Evolutionary conservation across 176 grass and related monocot species (phyloP), one percentile per base, ranked within the genome.

Genomic region (Phoenix roebelenii): DNA sequence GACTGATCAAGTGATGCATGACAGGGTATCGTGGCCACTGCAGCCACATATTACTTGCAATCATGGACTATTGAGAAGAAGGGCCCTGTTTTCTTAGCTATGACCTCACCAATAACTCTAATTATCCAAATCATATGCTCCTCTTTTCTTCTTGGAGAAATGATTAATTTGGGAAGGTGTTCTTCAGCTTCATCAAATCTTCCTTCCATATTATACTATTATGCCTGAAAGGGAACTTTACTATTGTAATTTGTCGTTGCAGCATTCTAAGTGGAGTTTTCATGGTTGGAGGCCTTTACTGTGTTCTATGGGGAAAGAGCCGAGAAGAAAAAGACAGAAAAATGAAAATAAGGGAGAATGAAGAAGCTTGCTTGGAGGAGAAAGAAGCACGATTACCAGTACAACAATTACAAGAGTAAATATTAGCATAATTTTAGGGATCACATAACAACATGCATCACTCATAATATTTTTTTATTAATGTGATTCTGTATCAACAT

Each of bases 51-150:
- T 59, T 94, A 94, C 74, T 74, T 94, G 25, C 74, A 88, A 51
- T 79, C 85, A 22, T 94, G 80, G 80, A 77, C 79, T 61, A 87
- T 94, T 65, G 77, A 84, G 60, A 88, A 79, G 81, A 94, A 69
- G 55, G 89, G 80, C 0, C 89, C 84, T 0, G 84, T 94, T 18
- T 87, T 88, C 59, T 69, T 82, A 30, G 76, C 89, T 51, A 88
- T 94, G 77, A 67, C 65, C 14, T 59, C 69, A 72, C 89, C 89
- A 25, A 57, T 88, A 17, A 70, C 77, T 55, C 74, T 94, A 25
- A 35, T 94, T 54, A 75, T 88, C 59, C 88, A 80, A 68, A 82
- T 88, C 30, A 76, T 24, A 14, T 77, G 84, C 55, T 79, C 89
- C 0, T 87, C 71, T 4, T 61, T 84, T n/a, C 19, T 87, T 25